Percentiles rank a stretch among this genome's conserved stretches.
Conservation (phyloP, 2,329 filamentous ascomycete species). For the Didymella segeticola region DNA sequence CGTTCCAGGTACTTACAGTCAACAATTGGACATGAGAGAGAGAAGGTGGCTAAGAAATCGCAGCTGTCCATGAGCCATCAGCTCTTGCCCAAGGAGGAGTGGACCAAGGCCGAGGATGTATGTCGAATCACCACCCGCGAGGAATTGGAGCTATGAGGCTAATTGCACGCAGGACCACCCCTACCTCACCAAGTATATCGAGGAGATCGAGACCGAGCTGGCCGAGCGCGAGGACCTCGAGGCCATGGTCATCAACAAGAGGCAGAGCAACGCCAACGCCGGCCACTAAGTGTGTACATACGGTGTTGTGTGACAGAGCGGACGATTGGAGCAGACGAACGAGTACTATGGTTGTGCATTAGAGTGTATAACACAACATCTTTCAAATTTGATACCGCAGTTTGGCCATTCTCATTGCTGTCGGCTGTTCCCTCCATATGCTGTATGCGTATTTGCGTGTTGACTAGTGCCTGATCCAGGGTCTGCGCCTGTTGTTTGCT, state of each 20-base stretch:
- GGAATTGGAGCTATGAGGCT: slow-evolving; percentile 7
- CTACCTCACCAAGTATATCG: slow-evolving; percentile 72
- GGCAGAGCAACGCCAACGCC: slow-evolving; percentile 36
- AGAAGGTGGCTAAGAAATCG: slow-evolving; percentile 28
- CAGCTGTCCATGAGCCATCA: slow-evolving; percentile 72
- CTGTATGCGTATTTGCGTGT: not conserved
- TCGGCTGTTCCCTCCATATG: not conserved
- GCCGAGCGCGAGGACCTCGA: slow-evolving; percentile 74
- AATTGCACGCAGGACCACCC: slow-evolving; percentile 62
- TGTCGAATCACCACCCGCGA: slow-evolving; percentile 3
- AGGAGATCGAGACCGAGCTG: slow-evolving; percentile 70
- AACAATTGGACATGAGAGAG: not conserved
- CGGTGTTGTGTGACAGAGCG: slow-evolving; percentile 20
- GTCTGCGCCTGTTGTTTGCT: not conserved
- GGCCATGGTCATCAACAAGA: slow-evolving; percentile 64
- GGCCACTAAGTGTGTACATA: slow-evolving; percentile 38
- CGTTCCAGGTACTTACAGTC: slow-evolving; percentile 73
- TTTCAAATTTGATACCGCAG: slow-evolving; percentile 23
- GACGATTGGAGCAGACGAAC: slow-evolving; percentile 23
- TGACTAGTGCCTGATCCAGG: not conserved
- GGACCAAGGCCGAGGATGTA: slow-evolving; percentile 73
- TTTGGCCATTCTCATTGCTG: slow-evolving; percentile 5
- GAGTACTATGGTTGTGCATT: slow-evolving; percentile 40
- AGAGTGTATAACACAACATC: slow-evolving; percentile 50
- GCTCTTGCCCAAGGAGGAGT: slow-evolving; percentile 68